Conservation (phyloP, 345 rosid species). For the Hevea brasiliensis region DNA sequence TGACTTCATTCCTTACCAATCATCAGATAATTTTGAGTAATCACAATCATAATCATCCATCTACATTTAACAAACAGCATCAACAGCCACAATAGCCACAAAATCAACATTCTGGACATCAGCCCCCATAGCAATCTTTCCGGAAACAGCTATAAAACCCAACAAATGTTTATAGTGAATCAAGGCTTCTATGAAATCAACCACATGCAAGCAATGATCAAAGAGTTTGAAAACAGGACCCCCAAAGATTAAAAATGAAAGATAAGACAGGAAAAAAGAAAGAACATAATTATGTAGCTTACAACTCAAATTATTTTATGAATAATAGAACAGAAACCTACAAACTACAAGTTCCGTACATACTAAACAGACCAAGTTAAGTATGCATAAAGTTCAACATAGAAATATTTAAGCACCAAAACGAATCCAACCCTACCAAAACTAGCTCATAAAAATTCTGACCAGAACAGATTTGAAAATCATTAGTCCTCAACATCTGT, state of each 20-base stretch:
- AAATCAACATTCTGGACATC: slow-evolving; percentile 59
- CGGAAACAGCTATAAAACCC: slow-evolving; percentile 63
- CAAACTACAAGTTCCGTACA: slow-evolving; percentile 18
- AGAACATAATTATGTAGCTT: slow-evolving; percentile 1
- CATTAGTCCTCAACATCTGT: slow-evolving; percentile 18
- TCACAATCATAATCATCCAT: slow-evolving; percentile 54
- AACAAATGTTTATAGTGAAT: slow-evolving; percentile 43
- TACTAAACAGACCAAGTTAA: slow-evolving; percentile 18
- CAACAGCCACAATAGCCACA: slow-evolving; percentile 59
- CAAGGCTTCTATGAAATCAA: slow-evolving; percentile 16
- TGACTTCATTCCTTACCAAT: slow-evolving; percentile 43
- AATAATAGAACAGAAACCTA: slow-evolving; percentile 15
- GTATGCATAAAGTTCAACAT: slow-evolving; percentile 27
- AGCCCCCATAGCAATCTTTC: slow-evolving; percentile 50
- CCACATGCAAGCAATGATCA: slow-evolving; percentile 10
- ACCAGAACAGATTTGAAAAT: slow-evolving; percentile 30
- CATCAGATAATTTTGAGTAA: slow-evolving; percentile 31
- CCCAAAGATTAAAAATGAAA: not conserved
- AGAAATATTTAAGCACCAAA: slow-evolving; percentile 31
- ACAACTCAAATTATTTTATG: slow-evolving; percentile 17
- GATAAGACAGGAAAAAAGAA: not conserved
- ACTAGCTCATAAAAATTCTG: slow-evolving; percentile 26
- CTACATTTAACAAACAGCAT: slow-evolving; percentile 62
- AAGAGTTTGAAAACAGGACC: not conserved
- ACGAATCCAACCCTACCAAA: slow-evolving; percentile 35